These are phyloP conservation scores for Neopestalotiopsis rosae DNA, from an alignment of 2,329 filamentous ascomycete species.

Conservation along the genomic window DNA sequence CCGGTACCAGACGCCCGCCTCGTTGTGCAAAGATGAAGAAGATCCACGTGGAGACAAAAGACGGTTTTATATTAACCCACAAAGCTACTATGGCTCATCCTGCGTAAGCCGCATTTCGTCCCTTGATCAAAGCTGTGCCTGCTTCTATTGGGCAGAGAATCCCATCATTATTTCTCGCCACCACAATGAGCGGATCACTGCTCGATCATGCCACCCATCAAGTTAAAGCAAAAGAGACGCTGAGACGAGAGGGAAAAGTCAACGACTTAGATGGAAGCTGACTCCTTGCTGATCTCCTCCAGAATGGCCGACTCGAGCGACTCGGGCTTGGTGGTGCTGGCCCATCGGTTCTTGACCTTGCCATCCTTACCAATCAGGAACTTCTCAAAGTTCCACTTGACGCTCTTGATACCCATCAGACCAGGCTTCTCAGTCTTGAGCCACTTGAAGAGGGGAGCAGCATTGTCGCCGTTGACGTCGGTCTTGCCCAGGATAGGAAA, in stretches of 20 bases:
- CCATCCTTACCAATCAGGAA: conserved; percentile 89
- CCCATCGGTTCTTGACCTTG: conserved; percentile 84
- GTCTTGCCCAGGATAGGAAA: conserved; percentile 93
- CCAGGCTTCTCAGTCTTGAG: conserved; percentile 77
- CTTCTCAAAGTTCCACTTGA: conserved; percentile 99
- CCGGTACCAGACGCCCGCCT: neutral
- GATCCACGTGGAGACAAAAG: conserved; percentile 13
- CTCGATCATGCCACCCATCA: neutral
- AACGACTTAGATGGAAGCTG: conserved; percentile 30
- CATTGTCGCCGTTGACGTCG: conserved; percentile 87
- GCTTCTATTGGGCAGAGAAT: conserved; percentile 12
- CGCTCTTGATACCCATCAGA: conserved; percentile 82
- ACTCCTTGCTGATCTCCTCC: conserved; percentile 69
- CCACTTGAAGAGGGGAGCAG: conserved; percentile 82
- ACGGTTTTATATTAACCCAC: neutral
- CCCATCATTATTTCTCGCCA: conserved; percentile 2
- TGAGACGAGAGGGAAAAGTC: conserved; percentile 2
- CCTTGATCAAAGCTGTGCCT: conserved; percentile 13
- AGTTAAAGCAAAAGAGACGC: conserved; percentile 15
- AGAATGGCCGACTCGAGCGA: conserved; percentile 75
- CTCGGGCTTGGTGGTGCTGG: conserved; percentile 87
- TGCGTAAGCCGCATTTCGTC: conserved; percentile 3
- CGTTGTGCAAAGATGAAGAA: neutral
- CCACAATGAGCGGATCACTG: neutral
- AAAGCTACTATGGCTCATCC: neutral